phyloP scores from a whole-genome alignment of 202 grass and related monocot species.

The Eragrostis tef region DNA sequence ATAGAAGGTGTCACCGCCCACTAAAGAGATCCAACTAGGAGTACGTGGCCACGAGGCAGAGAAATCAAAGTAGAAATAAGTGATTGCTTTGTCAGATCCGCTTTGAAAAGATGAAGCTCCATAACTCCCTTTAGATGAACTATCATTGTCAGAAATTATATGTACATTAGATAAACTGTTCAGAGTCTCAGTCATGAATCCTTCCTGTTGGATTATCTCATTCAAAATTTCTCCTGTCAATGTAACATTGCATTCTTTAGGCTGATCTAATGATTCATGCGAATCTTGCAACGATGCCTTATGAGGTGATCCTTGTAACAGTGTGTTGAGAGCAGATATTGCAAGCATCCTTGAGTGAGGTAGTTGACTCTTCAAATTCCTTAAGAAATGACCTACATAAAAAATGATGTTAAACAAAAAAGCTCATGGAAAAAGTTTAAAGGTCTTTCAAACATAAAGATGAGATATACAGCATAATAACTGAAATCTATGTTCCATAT shows the following conservation, averaged over 20 bases:
- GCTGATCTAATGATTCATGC: constrained; percentile 40
- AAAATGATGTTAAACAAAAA: constrained; percentile 31
- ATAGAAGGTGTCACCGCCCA: constrained; percentile 68
- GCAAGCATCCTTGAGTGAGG: constrained; percentile 97
- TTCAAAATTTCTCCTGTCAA: constrained; percentile 66
- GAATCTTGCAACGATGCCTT: constrained; percentile 49
- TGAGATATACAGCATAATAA: background rate
- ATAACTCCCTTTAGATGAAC: constrained; percentile 69
- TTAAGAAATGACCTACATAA: constrained; percentile 87
- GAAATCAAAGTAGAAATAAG: constrained; percentile 97
- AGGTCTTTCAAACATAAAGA: constrained; percentile 32
- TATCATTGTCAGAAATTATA: constrained; percentile 79
- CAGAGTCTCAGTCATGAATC: constrained; percentile 73
- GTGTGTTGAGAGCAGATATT: constrained; percentile 92
- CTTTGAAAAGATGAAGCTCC: constrained; percentile 86
- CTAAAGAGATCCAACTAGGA: constrained; percentile 87
- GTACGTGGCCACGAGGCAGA: constrained; percentile 89
- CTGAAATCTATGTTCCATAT: constrained; percentile 2
- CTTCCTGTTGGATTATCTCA: constrained; percentile 74
- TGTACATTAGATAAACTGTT: constrained; percentile 87
- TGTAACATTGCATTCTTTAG: constrained; percentile 44
- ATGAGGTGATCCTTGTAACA: constrained; percentile 73
- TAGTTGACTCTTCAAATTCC: constrained; percentile 92
- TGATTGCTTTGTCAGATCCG: constrained; percentile 80
- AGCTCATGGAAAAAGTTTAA: constrained; percentile 17